phyloP scores from a whole-genome alignment of 2,329 filamentous ascomycete genomes.

The Thelonectria blattea region DNA sequence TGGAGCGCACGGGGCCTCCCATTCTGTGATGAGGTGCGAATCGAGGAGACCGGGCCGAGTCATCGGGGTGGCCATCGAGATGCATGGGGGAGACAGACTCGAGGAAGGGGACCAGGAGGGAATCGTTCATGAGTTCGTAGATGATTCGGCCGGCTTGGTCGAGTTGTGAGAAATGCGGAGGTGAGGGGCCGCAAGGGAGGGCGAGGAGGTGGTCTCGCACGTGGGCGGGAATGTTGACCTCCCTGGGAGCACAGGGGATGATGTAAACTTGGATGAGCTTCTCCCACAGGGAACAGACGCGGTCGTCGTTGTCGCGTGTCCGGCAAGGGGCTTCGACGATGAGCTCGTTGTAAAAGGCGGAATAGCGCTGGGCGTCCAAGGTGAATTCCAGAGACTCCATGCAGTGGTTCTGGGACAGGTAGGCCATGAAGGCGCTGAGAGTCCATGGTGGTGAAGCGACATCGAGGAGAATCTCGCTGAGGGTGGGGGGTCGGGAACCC shows the following conservation, averaged over 20 bases:
- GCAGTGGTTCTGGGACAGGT: slow-evolving; percentile 95
- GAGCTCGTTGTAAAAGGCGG: slow-evolving; percentile 59
- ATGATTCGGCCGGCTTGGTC: slow-evolving; percentile 86
- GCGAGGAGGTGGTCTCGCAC: slow-evolving; percentile 82
- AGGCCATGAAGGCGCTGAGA: slow-evolving; percentile 91
- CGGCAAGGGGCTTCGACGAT: slow-evolving; percentile 44
- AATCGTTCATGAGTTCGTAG: slow-evolving; percentile 97
- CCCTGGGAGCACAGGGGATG: slow-evolving; percentile 79
- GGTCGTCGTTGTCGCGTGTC: slow-evolving; percentile 58
- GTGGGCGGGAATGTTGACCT: slow-evolving; percentile 87
- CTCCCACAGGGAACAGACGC: slow-evolving; percentile 83
- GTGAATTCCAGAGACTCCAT: slow-evolving; percentile 96
- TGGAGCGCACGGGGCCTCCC: slow-evolving; percentile 38
- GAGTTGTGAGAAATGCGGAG: slow-evolving; percentile 76
- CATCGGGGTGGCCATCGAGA: slow-evolving; percentile 45
- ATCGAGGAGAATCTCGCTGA: slow-evolving; percentile 89
- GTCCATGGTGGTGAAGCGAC: slow-evolving; percentile 88
- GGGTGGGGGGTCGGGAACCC: slow-evolving; percentile 62
- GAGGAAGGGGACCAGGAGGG: slow-evolving; percentile 89
- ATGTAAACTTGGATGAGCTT: slow-evolving; percentile 92
- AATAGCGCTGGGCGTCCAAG: slow-evolving; percentile 88
- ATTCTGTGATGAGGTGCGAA: slow-evolving; percentile 49
- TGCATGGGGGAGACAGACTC: slow-evolving; percentile 62
- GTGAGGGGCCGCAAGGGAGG: slow-evolving; percentile 59
- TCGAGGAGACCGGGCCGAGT: slow-evolving; percentile 52